These are phyloP conservation scores for Esteya vermicola DNA, from an alignment of 2,329 filamentous ascomycete genomes.

Conservation along the genomic window DNA sequence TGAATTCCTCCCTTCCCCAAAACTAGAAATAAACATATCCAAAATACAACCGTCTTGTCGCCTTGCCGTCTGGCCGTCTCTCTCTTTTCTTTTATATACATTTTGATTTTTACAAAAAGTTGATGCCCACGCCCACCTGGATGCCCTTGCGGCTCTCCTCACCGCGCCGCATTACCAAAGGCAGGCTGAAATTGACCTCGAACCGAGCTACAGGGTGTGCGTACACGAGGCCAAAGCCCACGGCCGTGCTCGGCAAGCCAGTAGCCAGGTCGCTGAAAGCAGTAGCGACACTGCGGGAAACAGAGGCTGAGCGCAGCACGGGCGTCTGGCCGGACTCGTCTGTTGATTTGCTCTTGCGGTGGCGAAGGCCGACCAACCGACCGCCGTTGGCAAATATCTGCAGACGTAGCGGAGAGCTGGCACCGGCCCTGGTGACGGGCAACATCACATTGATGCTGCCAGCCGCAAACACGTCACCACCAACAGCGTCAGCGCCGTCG, in stretches of 20 bases:
- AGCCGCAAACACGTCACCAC: conserved; percentile 84
- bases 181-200: conserved; percentile 89
- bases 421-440: conserved; percentile 68
- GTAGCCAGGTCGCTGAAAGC: conserved; percentile 59
- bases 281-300: conserved; percentile 36
- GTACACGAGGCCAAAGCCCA: conserved; percentile 83
- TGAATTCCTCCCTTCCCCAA: background rate
- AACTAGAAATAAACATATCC: too few species aligned
- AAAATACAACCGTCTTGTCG: too few species aligned
- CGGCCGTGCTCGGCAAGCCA: conserved; percentile 71
- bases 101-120: conserved; percentile 55
- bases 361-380: conserved; percentile 62
- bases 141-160: conserved; percentile 85
- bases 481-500: conserved; percentile 73
- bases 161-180: conserved; percentile 64
- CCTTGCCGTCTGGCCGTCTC: background rate
- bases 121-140: conserved; percentile 91
- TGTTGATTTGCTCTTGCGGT: conserved; percentile 7
- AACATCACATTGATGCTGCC: conserved; percentile 75
- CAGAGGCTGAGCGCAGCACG: conserved; percentile 25
- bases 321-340: conserved; percentile 23
- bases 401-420: conserved; percentile 70
- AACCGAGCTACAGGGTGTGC: conserved; percentile 88
- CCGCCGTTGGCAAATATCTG: conserved; percentile 90
- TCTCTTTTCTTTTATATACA: background rate